phyloP scores from a whole-genome alignment of 2,329 filamentous ascomycete genomes.

The Colletotrichum agaves region DNA sequence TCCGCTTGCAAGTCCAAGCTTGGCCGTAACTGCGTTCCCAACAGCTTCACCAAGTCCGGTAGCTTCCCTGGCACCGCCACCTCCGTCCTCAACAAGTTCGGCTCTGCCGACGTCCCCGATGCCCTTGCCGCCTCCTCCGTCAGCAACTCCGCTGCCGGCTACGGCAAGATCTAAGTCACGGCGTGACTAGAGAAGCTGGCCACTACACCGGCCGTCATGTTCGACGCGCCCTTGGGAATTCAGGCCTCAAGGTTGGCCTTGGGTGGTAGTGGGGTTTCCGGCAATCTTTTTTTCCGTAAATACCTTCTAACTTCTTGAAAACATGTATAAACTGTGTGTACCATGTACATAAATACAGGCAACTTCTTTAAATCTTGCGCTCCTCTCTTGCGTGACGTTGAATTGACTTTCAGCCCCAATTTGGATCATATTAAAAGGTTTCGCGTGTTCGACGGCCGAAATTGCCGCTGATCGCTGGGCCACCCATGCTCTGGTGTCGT shows the following conservation, averaged over 20 bases:
- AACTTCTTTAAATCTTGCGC: not conserved
- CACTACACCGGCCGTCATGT: slow-evolving; percentile 2
- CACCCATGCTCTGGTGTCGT: not conserved
- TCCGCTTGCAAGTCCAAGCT: slow-evolving; percentile 55
- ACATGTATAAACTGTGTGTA: not conserved
- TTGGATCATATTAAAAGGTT: not conserved
- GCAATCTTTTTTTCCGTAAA: slow-evolving; percentile 4
- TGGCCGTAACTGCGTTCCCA: slow-evolving; percentile 61
- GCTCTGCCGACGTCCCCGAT: slow-evolving; percentile 51
- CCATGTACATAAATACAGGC: slow-evolving; percentile 8
- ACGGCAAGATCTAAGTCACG: slow-evolving; percentile 54
- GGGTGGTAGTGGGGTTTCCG: not conserved
- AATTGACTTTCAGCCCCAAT: slow-evolving; percentile 4
- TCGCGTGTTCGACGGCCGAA: not conserved
- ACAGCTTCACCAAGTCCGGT: slow-evolving; percentile 57
- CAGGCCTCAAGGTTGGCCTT: not conserved
- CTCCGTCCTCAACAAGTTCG: slow-evolving; percentile 62
- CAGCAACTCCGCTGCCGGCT: slow-evolving; percentile 55
- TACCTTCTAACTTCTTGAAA: slow-evolving; percentile 2
- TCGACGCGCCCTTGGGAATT: not conserved
- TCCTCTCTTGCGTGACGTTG: not conserved
- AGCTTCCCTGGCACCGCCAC: slow-evolving; percentile 53
- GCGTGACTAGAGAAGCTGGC: not conserved
- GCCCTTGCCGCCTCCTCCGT: slow-evolving; percentile 45
- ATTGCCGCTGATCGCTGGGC: not conserved